Percentiles rank a stretch among this genome's conserved stretches.
These are phyloP conservation scores for Naegleria fowleri DNA, from an alignment of 208 protist genomes.

Conservation along the genomic window DNA sequence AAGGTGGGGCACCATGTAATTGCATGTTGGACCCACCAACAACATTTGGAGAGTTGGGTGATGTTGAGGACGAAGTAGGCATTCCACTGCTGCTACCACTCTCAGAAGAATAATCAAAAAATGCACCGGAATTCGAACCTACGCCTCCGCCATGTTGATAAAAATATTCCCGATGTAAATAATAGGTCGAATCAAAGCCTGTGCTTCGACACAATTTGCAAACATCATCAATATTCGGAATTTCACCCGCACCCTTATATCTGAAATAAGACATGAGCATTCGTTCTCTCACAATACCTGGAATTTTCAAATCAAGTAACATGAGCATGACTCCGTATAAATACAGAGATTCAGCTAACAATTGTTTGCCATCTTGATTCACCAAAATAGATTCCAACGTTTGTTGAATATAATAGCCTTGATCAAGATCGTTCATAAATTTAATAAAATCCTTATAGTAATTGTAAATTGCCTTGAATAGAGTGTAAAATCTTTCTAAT, in stretches of 20 bases:
- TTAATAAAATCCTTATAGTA: slow-evolving; percentile 83
- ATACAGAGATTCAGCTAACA: slow-evolving; percentile 81
- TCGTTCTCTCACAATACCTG: slow-evolving; percentile 83
- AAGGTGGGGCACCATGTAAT: neutral
- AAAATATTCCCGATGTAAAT: neutral
- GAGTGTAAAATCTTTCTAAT: slow-evolving; percentile 87
- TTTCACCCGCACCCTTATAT: slow-evolving; percentile 79
- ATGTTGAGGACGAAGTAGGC: neutral
- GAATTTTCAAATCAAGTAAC: slow-evolving; percentile 82
- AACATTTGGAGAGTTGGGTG: neutral
- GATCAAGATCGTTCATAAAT: slow-evolving; percentile 78
- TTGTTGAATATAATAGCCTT: slow-evolving; percentile 79
- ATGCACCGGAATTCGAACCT: neutral
- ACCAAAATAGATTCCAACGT: slow-evolving; percentile 81
- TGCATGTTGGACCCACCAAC: neutral
- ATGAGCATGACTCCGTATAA: slow-evolving; percentile 94
- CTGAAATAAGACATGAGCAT: slow-evolving; percentile 93
- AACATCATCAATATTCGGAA: slow-evolving; percentile 83
- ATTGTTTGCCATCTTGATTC: slow-evolving; percentile 88
- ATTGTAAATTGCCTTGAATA: slow-evolving; percentile 91
- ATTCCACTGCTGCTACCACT: neutral
- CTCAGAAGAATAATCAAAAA: neutral
- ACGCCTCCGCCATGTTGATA: neutral
- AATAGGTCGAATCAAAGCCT: slow-evolving; percentile 53
- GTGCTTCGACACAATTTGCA: slow-evolving; percentile 84